Conservation (phyloP, 2,329 filamentous ascomycete genomes). For the Cladosporium phlei region DNA sequence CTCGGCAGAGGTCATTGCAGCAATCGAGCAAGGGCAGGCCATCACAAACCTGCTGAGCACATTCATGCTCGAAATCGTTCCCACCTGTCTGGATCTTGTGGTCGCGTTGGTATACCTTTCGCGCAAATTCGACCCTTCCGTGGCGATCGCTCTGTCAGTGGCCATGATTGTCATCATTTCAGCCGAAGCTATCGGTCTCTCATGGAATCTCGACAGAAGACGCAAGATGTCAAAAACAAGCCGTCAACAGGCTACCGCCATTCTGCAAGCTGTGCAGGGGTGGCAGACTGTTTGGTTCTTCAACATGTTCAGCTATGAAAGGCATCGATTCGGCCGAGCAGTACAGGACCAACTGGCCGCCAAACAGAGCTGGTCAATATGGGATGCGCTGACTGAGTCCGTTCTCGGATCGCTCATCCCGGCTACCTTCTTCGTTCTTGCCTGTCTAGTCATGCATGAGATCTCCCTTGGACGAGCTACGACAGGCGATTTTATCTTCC, state of each 20-base stretch:
- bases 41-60: constrained; percentile 57
- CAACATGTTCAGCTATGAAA: constrained; percentile 15
- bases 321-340: constrained; percentile 5
- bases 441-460: constrained; percentile 9
- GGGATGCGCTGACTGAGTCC: background rate
- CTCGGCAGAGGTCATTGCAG: constrained; percentile 60
- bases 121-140: constrained; percentile 58
- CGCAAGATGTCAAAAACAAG: constrained; percentile 30
- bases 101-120: constrained; percentile 59
- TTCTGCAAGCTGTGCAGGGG: constrained; percentile 7
- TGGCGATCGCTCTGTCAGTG: constrained; percentile 47
- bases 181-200: constrained; percentile 42
- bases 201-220: constrained; percentile 33
- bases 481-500: constrained; percentile 56
- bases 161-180: constrained; percentile 51
- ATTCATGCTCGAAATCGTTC: constrained; percentile 55
- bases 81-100: constrained; percentile 58
- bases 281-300: constrained; percentile 59
- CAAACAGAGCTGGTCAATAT: background rate
- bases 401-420: background rate
- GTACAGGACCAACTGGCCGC: constrained; percentile 2
- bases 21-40: constrained; percentile 59
- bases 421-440: constrained; percentile 8
- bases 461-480: background rate
- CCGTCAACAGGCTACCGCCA: constrained; percentile 47